phyloP scores from a whole-genome alignment of 2,329 filamentous ascomycete species.

The Fonsecaea nubica region DNA sequence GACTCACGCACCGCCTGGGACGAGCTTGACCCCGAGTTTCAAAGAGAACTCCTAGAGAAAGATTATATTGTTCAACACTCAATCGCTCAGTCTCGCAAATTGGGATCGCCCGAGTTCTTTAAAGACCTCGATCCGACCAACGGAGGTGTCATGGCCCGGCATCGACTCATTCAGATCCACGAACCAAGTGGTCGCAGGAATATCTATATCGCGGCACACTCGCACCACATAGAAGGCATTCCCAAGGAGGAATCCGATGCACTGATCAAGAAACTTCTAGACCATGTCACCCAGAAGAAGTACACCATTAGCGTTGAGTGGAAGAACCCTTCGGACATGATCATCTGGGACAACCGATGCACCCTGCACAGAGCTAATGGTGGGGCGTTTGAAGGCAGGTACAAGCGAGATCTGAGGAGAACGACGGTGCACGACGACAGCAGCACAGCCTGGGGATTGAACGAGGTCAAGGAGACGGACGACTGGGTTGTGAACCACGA shows the following conservation, averaged over 20 bases:
- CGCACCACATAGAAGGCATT: slow-evolving; percentile 59
- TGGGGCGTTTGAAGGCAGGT: slow-evolving; percentile 57
- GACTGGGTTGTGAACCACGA: slow-evolving; percentile 31
- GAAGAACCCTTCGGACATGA: slow-evolving; percentile 57
- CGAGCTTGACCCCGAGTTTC: slow-evolving; percentile 50
- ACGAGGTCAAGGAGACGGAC: slow-evolving; percentile 41
- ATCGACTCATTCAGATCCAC: slow-evolving; percentile 60
- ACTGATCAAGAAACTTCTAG: slow-evolving; percentile 47
- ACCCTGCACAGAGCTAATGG: slow-evolving; percentile 61
- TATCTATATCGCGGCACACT: slow-evolving; percentile 61
- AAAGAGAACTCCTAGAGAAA: slow-evolving; percentile 46
- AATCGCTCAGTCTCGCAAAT: slow-evolving; percentile 59
- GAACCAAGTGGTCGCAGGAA: slow-evolving; percentile 60
- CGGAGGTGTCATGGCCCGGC: slow-evolving; percentile 51
- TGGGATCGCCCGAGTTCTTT: slow-evolving; percentile 55
- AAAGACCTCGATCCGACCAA: slow-evolving; percentile 52
- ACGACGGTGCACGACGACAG: slow-evolving; percentile 63
- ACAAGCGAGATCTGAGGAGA: slow-evolving; percentile 60
- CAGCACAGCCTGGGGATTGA: slow-evolving; percentile 52
- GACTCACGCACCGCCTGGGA: slow-evolving; percentile 61
- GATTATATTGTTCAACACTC: slow-evolving; percentile 59
- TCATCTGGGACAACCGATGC: slow-evolving; percentile 66
- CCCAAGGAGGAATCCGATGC: slow-evolving; percentile 45
- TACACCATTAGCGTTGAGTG: slow-evolving; percentile 57
- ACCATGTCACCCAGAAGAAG: slow-evolving; percentile 56